Evolutionary conservation across 176 grass and related monocot species (phyloP), one percentile per base, ranked within the genome.

Genomic region (Tillandsia fasciculata): DNA sequence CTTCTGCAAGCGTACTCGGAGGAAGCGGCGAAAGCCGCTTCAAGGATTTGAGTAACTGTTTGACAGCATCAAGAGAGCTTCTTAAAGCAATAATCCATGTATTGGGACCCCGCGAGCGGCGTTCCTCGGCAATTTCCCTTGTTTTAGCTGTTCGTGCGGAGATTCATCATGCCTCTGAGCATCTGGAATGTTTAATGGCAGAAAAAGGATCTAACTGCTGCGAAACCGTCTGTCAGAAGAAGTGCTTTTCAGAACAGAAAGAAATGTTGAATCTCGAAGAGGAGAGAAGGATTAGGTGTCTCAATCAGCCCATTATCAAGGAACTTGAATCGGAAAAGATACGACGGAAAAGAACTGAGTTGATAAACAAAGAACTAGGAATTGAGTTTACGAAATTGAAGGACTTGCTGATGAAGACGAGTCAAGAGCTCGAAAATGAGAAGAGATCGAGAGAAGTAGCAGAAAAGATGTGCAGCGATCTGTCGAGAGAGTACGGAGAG

Each of bases 341-440:
- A 78, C 83, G 73, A 54, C 74, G 86, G 8, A 80, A 87, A 57
- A 80, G 85, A 61, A 73, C 79, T 12, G 86, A 97, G 69, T 74
- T 77, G 13, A 74, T 85, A 67, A 97, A 87, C 64, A 64, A 78
- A 33, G 90, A 83, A 61, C 81, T 97, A 74, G 67, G 78, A 63
- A 48, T 20, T 68, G 89, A 85, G 15, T 17, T 92, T 18, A 80
- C 89, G 0, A 84, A 92, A 53, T 33, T 84, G n/a, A 86, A 86
- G 85, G 69, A 64, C 11, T 86, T 76, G 28, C 77, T 74, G 49
- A 85, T 77, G 58, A 67, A 67, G 28, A 85, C 83, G 49, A 67
- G 83, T 11, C 84, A 86, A 63, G 81, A 87, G 71, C 91, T 83
- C 64, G 86, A 97, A 63, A 90, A 87, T 69, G 94, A 97, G 78